A percentile compares a stretch with the other conserved stretches of the same genome.
Evolutionary conservation across 2,329 filamentous ascomycete species (phyloP).

Genomic region (Sarocladium kiliense): DNA sequence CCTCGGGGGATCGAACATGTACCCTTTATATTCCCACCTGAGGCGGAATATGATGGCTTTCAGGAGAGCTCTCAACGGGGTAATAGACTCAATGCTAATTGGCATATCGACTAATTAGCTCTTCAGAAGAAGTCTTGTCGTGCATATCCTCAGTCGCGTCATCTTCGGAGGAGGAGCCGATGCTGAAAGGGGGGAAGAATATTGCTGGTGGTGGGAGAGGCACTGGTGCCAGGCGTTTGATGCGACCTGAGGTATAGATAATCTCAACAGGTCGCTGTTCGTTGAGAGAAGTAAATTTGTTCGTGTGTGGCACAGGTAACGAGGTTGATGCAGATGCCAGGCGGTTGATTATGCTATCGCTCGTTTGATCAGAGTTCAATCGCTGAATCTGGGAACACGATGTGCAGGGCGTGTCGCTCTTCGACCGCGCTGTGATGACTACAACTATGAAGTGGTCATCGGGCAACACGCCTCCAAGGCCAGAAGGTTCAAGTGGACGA

Average conservation of each 20-base stretch:
- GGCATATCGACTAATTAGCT: too few relatives aligned
- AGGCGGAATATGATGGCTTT: too few relatives aligned
- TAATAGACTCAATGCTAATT: too few relatives aligned
- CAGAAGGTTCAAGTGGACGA: conserved; percentile 48
- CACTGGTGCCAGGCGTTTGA: conserved; percentile 40
- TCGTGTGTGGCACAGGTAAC: conserved; percentile 22
- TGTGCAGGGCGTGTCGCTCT: conserved; percentile 11
- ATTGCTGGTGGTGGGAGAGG: conserved; percentile 47
- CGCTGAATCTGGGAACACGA: not conserved
- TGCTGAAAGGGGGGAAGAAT: conserved; percentile 44
- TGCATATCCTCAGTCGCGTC: too few relatives aligned
- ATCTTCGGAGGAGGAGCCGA: conserved; percentile 33
- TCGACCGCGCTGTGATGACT: conserved; percentile 44
- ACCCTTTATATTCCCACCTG: too few relatives aligned
- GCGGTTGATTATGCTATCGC: conserved; percentile 35
- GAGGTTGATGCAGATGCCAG: conserved; percentile 37
- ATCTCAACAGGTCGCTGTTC: conserved; percentile 33
- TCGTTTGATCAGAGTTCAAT: conserved; percentile 23
- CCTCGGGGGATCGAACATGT: too few relatives aligned
- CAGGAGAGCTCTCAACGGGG: too few relatives aligned
- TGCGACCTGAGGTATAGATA: conserved; percentile 37
- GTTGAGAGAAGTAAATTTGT: conserved; percentile 7
- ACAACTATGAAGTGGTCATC: conserved; percentile 60
- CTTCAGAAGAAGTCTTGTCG: too few relatives aligned
- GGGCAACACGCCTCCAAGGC: conserved; percentile 53